Base-by-base conservation (phyloP, 1,139 yeast genomes). In the Zygotorulaspora mrakii region DNA sequence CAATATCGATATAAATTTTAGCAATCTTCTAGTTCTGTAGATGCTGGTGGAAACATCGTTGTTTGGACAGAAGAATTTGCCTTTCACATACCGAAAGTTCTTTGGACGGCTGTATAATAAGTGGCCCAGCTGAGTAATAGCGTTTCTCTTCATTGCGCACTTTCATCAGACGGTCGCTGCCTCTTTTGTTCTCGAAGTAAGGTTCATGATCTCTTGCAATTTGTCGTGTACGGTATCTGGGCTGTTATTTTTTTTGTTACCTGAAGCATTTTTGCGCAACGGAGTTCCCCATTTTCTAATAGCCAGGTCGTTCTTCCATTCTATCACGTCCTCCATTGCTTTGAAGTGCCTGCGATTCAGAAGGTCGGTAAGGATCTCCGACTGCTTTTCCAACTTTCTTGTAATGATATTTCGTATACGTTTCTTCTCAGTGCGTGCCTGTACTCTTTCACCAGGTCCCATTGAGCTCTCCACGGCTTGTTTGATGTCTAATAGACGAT, bases 231-330 rank as follows among this genome's bases (percentile, higher is more conserved):
- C 51, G 0, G 56, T 40, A n/a, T 46, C 41, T 5, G 30, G 18
- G n/a, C 33, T 32, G 4, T 39, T 35, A 6, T 12, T 32, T 29
- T 48, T 52, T 24, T 55, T 50, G 24, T 36, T 45, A 7, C 48
- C 53, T 5, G 53, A 42, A 2, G 58, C 56, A 35, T 53, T 54
- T 28, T 53, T 54, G 11, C 55, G 48, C 17, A 57, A 39, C 13
- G 53, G 47, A n/a, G 49, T 40, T 3, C 59, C 59, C 46, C 52
- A 55, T 4, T 42, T 28, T 18, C 41, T 40, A 3, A 39, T 45
- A 1, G 62, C 58, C 3, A 47, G 10, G n/a, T 48, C 40, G 33
- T 59, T 59, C 30, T 49, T 55, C 64, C 64, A 59, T 9, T 40
- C 23, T 10, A 43, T 51, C 3, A 46, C 52, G 31, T 47, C 43